Conservation (phyloP, 2,329 filamentous ascomycete species). For the Colletotrichum chlorophyti region DNA sequence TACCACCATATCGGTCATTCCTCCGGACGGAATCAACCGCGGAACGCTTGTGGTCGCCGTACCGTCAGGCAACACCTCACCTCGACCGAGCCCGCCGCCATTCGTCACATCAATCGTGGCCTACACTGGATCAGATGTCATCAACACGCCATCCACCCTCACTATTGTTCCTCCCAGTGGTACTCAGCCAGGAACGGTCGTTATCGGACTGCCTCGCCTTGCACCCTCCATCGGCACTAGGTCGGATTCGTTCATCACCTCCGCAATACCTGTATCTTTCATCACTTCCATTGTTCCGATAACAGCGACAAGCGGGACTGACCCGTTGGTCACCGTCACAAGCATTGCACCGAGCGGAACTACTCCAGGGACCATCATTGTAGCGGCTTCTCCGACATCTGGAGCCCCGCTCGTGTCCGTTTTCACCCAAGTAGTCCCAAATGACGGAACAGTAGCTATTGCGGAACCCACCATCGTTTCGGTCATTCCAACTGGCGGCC, state of each 20-base stretch:
- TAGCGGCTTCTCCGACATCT: too few species aligned
- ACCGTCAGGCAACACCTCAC: neutral
- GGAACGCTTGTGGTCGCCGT: constrained; percentile 7
- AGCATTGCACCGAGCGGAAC: neutral
- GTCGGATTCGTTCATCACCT: constrained; percentile 2
- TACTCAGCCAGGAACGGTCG: constrained; percentile 7
- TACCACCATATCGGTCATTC: neutral
- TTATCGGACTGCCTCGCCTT: constrained; percentile 5
- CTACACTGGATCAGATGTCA: neutral
- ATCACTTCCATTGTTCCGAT: neutral
- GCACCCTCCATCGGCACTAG: neutral
- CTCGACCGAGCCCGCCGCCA: neutral
- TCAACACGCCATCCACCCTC: constrained; percentile 14
- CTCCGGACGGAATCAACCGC: neutral
- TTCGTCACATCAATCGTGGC: constrained; percentile 10
- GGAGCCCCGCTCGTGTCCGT: too few species aligned
- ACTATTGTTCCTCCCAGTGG: constrained; percentile 16
- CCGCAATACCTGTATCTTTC: neutral
- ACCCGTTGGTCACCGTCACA: neutral
- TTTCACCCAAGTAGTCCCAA: neutral
- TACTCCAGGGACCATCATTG: neutral
- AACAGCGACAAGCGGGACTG: neutral
- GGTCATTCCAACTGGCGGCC: neutral
- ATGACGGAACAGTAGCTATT: neutral
- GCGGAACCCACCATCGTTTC: neutral